Evolutionary conservation across 228 moss, liverwort and hornwort species (phyloP).

Genomic region (Sphagnum magellanicum): DNA sequence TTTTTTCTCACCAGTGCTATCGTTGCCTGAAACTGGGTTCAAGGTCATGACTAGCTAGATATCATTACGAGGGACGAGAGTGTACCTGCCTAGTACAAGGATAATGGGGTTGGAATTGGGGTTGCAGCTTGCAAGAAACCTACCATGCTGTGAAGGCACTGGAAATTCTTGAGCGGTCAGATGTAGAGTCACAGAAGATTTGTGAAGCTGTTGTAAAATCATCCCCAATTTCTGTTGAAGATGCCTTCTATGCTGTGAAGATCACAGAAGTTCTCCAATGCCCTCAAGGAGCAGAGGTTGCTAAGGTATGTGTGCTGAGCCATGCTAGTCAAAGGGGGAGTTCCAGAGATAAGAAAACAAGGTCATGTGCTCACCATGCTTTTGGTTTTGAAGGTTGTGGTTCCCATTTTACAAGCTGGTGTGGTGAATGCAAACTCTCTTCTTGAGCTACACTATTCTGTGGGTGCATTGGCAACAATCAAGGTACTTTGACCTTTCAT

Average conservation of each 20-base stretch:
- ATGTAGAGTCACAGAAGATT: not conserved
- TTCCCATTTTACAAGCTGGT: not conserved
- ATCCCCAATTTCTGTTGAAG: not conserved
- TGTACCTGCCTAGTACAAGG: too few relatives aligned
- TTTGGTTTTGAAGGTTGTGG: not conserved
- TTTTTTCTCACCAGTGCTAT: too few relatives aligned
- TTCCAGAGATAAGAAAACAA: not conserved
- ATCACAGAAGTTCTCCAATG: not conserved
- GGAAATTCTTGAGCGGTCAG: not conserved
- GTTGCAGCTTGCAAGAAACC: not conserved
- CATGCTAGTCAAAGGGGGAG: not conserved
- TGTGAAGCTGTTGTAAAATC: not conserved
- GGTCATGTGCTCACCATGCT: not conserved
- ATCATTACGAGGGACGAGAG: too few relatives aligned
- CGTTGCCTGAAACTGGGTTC: too few relatives aligned
- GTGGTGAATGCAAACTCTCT: not conserved
- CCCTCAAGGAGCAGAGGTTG: not conserved
- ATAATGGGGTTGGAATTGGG: not conserved
- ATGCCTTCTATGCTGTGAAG: not conserved
- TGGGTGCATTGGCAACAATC: not conserved
- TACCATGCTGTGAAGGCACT: not conserved
- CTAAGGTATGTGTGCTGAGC: not conserved
- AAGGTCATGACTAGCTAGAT: too few relatives aligned
- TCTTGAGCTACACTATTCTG: not conserved
- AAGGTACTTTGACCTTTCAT: not conserved